Conservation (phyloP, 768 basidiomycete genomes). For the Hypholoma fasciculare region DNA sequence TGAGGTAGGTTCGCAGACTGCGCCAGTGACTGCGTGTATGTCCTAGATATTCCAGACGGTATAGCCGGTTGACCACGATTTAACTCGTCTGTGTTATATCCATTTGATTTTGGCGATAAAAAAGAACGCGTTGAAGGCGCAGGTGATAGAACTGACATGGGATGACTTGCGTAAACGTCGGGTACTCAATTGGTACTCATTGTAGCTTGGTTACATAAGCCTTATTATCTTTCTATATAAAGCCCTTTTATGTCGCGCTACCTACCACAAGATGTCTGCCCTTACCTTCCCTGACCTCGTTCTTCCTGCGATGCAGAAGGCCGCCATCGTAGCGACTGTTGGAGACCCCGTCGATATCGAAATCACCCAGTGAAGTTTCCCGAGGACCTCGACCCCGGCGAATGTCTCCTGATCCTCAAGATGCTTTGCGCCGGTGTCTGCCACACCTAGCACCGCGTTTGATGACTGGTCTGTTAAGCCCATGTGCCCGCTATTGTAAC, state of each 20-base stretch:
- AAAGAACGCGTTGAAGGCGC: conserved; percentile 18
- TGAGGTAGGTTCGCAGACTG: conserved; percentile 14
- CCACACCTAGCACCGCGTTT: too few relatives aligned
- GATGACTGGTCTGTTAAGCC: too few relatives aligned
- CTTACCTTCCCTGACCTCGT: background rate
- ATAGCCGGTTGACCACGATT: background rate
- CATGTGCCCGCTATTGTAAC: too few relatives aligned
- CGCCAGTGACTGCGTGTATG: conserved; percentile 7
- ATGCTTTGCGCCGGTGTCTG: too few relatives aligned
- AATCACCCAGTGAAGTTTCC: too few relatives aligned
- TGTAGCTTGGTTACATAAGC: too few relatives aligned
- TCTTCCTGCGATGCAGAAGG: conserved; percentile 23
- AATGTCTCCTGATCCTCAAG: too few relatives aligned
- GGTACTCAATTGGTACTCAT: too few relatives aligned
- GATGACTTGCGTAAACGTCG: too few relatives aligned
- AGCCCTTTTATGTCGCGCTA: too few relatives aligned
- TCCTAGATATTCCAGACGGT: background rate
- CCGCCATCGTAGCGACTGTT: conserved; percentile 38
- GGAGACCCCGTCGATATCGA: conserved; percentile 16
- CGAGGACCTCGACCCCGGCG: too few relatives aligned
- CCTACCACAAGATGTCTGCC: conserved; percentile 3
- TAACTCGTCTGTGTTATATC: conserved; percentile 8
- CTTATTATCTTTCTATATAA: too few relatives aligned
- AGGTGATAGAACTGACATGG: conserved; percentile 6
- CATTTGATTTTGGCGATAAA: conserved; percentile 22